These are phyloP conservation scores for Crassisporium funariophilum DNA, from an alignment of 768 basidiomycete species.

Conservation along the genomic window DNA sequence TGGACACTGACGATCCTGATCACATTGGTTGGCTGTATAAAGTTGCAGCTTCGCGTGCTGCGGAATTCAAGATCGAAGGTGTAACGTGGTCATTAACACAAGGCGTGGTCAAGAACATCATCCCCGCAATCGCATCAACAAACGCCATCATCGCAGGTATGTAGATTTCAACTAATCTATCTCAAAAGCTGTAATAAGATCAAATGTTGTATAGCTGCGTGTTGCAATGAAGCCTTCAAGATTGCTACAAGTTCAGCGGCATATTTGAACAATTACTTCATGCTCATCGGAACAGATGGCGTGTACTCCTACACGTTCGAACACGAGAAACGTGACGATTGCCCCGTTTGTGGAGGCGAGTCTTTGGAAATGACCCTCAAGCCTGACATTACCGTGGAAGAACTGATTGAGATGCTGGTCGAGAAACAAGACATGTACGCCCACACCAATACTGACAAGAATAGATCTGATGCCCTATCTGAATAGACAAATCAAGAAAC, in stretches of 20 bases:
- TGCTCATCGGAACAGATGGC: slow-evolving; percentile 96
- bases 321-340: slow-evolving; percentile 89
- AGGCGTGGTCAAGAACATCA: slow-evolving; percentile 99
- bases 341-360: slow-evolving; percentile 97
- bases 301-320: slow-evolving; percentile 98
- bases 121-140: slow-evolving; percentile 97
- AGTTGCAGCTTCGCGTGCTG: slow-evolving; percentile 77
- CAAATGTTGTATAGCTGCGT: slow-evolving; percentile 60
- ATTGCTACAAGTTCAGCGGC: slow-evolving; percentile 95
- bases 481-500: slow-evolving; percentile 94
- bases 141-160: slow-evolving; percentile 96
- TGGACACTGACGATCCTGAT: slow-evolving; percentile 97
- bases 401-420: slow-evolving; percentile 82
- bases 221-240: slow-evolving; percentile 99
- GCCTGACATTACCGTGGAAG: slow-evolving; percentile 77
- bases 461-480: neutral
- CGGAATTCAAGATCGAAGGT: slow-evolving; percentile 96
- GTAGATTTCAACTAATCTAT: neutral
- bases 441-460: slow-evolving; percentile 1
- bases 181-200: neutral
- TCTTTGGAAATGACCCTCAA: slow-evolving; percentile 72
- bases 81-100: slow-evolving; percentile 98
- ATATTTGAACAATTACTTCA: slow-evolving; percentile 96
- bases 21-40: slow-evolving; percentile 94
- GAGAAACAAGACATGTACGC: slow-evolving; percentile 91